Percentiles rank a stretch among this genome's conserved stretches.
Conservation (phyloP, 345 rosid genomes). For the Bruguiera gymnorhiza region DNA sequence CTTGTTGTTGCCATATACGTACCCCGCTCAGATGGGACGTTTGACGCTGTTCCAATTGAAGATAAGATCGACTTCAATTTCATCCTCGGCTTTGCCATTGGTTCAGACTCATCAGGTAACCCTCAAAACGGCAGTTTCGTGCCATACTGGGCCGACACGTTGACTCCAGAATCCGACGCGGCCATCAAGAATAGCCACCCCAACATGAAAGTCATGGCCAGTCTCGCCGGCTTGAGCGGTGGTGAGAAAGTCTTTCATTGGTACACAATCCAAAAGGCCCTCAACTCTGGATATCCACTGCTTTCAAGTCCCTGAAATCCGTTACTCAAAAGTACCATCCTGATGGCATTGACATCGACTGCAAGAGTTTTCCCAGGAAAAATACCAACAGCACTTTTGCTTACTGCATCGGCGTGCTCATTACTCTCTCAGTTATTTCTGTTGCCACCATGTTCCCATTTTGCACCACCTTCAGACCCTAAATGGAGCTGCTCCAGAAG, state of each 20-base stretch:
- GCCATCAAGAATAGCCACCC: slow-evolving; percentile 32
- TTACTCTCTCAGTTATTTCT: slow-evolving; percentile 13
- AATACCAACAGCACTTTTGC: slow-evolving; percentile 25
- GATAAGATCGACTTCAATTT: slow-evolving; percentile 38
- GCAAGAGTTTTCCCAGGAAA: slow-evolving; percentile 32
- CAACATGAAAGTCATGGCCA: slow-evolving; percentile 42
- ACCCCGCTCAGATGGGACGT: no score
- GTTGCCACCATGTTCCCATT: no score
- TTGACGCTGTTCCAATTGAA: no score
- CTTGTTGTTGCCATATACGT: no score
- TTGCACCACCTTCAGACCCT: no score
- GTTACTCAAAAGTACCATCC: slow-evolving; percentile 38
- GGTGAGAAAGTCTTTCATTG: slow-evolving; percentile 37
- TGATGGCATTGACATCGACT: slow-evolving; percentile 55
- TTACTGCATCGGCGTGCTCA: slow-evolving; percentile 48
- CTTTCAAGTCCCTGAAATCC: slow-evolving; percentile 38
- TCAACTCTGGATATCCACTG: slow-evolving; percentile 42
- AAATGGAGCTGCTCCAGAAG: no score
- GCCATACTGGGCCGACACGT: slow-evolving; percentile 37
- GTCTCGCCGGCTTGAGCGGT: slow-evolving; percentile 55
- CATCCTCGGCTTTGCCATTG: slow-evolving; percentile 47
- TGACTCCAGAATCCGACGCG: slow-evolving; percentile 30
- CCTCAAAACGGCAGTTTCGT: slow-evolving; percentile 41
- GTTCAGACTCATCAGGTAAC: slow-evolving; percentile 36
- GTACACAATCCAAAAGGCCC: slow-evolving; percentile 36